A percentile compares a stretch with the other conserved stretches of the same genome.
phyloP scores from a whole-genome alignment of 2,329 filamentous ascomycete genomes.

The Verticillium nonalfalfae region DNA sequence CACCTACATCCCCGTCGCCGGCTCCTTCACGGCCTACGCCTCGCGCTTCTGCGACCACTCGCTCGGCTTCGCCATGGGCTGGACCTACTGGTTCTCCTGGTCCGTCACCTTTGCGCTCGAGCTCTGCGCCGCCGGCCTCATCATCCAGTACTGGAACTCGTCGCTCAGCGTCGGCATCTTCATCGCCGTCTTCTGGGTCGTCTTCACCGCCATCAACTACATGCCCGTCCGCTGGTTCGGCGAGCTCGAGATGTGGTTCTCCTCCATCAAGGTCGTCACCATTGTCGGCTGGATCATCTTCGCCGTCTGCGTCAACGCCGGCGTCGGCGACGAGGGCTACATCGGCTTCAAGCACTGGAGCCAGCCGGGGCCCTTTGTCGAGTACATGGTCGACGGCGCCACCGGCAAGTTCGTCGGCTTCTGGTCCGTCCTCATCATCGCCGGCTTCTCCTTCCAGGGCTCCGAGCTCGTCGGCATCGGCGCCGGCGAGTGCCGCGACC shows the following conservation, averaged over 20 bases:
- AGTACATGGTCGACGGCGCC: slow-evolving; percentile 46
- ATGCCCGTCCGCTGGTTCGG: slow-evolving; percentile 68
- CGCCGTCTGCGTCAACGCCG: slow-evolving; percentile 67
- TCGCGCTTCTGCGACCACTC: slow-evolving; percentile 68
- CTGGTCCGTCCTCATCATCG: slow-evolving; percentile 62
- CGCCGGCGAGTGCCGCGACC: slow-evolving; percentile 65
- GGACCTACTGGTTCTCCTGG: slow-evolving; percentile 81
- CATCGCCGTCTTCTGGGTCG: slow-evolving; percentile 66
- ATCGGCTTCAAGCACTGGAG: slow-evolving; percentile 70
- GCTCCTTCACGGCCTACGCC: slow-evolving; percentile 71
- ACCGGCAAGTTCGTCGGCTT: slow-evolving; percentile 61
- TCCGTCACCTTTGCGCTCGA: slow-evolving; percentile 68
- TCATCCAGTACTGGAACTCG: slow-evolving; percentile 69
- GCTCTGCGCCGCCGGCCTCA: slow-evolving; percentile 64
- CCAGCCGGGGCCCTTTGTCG: slow-evolving; percentile 60
- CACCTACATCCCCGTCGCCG: slow-evolving; percentile 69
- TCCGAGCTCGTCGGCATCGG: slow-evolving; percentile 72
- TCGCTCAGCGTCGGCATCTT: slow-evolving; percentile 53
- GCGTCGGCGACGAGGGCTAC: slow-evolving; percentile 62
- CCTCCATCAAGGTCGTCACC: slow-evolving; percentile 69
- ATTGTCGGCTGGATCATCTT: slow-evolving; percentile 73
- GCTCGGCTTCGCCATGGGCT: slow-evolving; percentile 72
- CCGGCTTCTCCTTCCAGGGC: slow-evolving; percentile 66
- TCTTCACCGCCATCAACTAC: slow-evolving; percentile 65
- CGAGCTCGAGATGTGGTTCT: slow-evolving; percentile 74